Base-by-base conservation (phyloP, 2,329 filamentous ascomycete genomes). In the Geosmithia morbida region DNA sequence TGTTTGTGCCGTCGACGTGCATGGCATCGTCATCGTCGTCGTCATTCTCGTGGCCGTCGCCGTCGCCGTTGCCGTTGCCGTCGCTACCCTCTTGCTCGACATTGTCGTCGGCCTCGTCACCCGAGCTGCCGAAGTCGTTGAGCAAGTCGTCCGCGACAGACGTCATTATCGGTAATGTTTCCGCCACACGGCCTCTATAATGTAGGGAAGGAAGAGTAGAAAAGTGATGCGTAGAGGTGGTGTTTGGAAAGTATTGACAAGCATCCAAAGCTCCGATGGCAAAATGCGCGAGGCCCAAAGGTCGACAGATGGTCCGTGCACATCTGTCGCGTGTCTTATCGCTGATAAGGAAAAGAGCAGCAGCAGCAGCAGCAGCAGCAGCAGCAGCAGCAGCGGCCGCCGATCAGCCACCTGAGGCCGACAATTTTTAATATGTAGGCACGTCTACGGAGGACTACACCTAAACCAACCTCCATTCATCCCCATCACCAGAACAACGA, bases 61-160 rank as follows among this genome's bases (percentile, higher is more conserved):
- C 66, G 42, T 80, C 72, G 46, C 66, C 59, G 50, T 62, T 60
- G 45, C 63, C 65, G 45, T 61, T 52, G 49, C 59, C 63, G 50
- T 66, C 66, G 54, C 61, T 53, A 48, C 64, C 60, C 17, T 74
- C 68, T 49, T 76, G 70, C 44, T 74, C 70, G 30, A 77, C 70
- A 16, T 11, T 37, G 37, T 79, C 77, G 51, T 83, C 82, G 39
- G 75, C 78, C 56, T 92, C 86, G 46, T 87, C 87, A 46, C 81
- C 87, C 6, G 81, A 86, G 59, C 59, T 64, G 8, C 60, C 65
- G 49, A 67, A 66, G 48, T 94, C 87, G 59, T 92, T 86, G 56
- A 97, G 74, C 11, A 98, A 77, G 62, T 97, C 90, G 59, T 97
- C 89, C 52, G 87, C 90, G 52, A 94, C 75, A 43, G 87, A 94